These are phyloP conservation scores for Nicotiana benthamiana DNA, from an alignment of 257 asterid species.

Conservation along the genomic window DNA sequence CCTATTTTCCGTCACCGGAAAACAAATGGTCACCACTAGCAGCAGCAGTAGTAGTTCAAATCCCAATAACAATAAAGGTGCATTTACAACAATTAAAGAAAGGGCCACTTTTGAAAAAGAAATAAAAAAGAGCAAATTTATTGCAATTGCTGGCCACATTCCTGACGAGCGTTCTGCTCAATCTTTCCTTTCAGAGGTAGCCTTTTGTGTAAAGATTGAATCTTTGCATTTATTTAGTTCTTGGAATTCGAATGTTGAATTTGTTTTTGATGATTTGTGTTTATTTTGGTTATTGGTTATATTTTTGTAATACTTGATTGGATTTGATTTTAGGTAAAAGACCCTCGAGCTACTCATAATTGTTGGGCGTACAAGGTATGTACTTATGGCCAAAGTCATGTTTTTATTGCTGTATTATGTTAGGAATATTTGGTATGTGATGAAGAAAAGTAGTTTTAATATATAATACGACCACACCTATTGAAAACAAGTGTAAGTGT, in stretches of 20 bases:
- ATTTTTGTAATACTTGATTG: background rate
- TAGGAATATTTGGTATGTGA: background rate
- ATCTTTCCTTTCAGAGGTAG: constrained; percentile 69
- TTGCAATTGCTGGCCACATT: constrained; percentile 69
- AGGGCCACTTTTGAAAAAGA: constrained; percentile 53
- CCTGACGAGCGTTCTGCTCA: constrained; percentile 65
- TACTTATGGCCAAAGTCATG: background rate
- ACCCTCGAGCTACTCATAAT: constrained; percentile 85
- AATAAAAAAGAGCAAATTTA: constrained; percentile 84
- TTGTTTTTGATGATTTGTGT: background rate
- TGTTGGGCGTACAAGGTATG: constrained; percentile 97
- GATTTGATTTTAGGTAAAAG: constrained; percentile 47
- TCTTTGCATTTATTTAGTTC: background rate
- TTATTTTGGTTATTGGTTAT: background rate
- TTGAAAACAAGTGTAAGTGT: background rate
- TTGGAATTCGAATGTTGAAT: background rate
- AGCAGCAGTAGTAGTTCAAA: constrained; percentile 12
- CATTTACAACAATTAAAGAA: constrained; percentile 63
- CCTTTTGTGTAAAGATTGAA: background rate
- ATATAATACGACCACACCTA: background rate
- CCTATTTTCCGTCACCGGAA: constrained; percentile 3
- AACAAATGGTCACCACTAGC: constrained; percentile 31
- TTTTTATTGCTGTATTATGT: background rate
- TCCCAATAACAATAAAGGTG: constrained; percentile 23
- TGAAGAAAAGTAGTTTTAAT: background rate